Evolutionary conservation across 495 filamentous ascomycete genomes (phyloP), one percentile per base, ranked within the genome.

Genomic region (Penicillium atrosanguineum): DNA sequence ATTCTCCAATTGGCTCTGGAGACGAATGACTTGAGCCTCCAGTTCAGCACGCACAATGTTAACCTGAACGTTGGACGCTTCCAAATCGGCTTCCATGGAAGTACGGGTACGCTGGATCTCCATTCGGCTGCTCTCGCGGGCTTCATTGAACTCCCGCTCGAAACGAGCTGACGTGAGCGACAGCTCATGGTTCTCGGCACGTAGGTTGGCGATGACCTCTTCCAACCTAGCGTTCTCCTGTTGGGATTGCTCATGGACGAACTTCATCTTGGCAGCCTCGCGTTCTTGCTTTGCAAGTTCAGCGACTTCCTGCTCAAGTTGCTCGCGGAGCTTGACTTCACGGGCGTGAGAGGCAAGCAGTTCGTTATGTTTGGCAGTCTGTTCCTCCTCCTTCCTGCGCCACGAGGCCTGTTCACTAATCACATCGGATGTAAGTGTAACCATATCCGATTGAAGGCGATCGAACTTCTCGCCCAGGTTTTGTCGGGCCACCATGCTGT

Each of bases 391-490:
- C 57, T 81, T 86, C 70, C 85, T 84, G 42, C 79, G 76, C 73
- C 85, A 90, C 20, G 79, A 74, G n/a, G 85, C 81, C 62, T 91
- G 90, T 63, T 96, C 91, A 50, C 85, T 81, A 15, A 84, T 83
- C 48, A 96, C 83, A 47, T 95, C 86, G 40, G 79, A 78, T 49
- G 87, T 85, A n/a, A 88, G 84, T 46, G 72, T 76, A 11, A 83
- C 80, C 86, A 97, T 90, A 50, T 96, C 89, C 57, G 87, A 81
- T 71, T 96, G 91, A 44, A 97, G 71, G 48, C 78, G 80, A 58
- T 91, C 83, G 61, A 96, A 86, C 65, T 91, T 93, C 62, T 79
- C 77, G 56, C 88, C 83, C 73, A 95, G 87, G 60, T 76, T 81
- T 58, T 91, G 87, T 47, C 90, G 85, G 55, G 87, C 79, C 55